These are phyloP conservation scores for Blastobotrys serpentis DNA, from an alignment of 1,139 yeast genomes.

Conservation along the genomic window DNA sequence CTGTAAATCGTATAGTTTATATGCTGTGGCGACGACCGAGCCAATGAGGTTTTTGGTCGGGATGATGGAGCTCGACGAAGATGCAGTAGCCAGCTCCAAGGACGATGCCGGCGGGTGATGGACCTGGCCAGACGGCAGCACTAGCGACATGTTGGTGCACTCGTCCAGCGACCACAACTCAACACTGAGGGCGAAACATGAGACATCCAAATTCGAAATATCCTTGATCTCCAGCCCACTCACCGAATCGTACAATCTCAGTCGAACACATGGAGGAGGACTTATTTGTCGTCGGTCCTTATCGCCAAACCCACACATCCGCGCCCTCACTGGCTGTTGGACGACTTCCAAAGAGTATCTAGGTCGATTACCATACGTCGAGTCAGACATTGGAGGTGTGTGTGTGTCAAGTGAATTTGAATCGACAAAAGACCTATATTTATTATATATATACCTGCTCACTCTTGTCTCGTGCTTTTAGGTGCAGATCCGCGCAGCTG, in stretches of 20 bases:
- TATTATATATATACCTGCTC: constrained; percentile 1
- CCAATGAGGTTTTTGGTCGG: constrained; percentile 44
- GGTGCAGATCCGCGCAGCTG: constrained; percentile 2
- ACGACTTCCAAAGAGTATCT: constrained; percentile 36
- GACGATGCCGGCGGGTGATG: constrained; percentile 16
- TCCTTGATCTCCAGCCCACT: constrained; percentile 31
- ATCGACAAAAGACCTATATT: not conserved
- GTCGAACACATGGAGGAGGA: constrained; percentile 46
- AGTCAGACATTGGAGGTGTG: not conserved
- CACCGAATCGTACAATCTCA: constrained; percentile 34
- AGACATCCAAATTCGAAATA: constrained; percentile 35
- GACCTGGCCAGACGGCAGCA: constrained; percentile 25
- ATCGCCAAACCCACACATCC: constrained; percentile 50
- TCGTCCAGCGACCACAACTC: constrained; percentile 44
- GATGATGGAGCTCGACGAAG: constrained; percentile 14
- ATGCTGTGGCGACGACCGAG: constrained; percentile 43
- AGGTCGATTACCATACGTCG: constrained; percentile 2
- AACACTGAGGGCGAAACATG: constrained; percentile 38
- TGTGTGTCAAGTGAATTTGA: not conserved
- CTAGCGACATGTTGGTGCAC: constrained; percentile 36
- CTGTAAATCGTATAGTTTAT: constrained; percentile 41
- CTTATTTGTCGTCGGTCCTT: constrained; percentile 47
- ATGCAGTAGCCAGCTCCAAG: constrained; percentile 5
- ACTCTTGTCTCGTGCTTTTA: not conserved
- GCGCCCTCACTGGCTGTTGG: constrained; percentile 47